These are phyloP conservation scores for Flagelloscypha sp. DNA, from an alignment of 768 basidiomycete genomes.

Conservation along the genomic window DNA sequence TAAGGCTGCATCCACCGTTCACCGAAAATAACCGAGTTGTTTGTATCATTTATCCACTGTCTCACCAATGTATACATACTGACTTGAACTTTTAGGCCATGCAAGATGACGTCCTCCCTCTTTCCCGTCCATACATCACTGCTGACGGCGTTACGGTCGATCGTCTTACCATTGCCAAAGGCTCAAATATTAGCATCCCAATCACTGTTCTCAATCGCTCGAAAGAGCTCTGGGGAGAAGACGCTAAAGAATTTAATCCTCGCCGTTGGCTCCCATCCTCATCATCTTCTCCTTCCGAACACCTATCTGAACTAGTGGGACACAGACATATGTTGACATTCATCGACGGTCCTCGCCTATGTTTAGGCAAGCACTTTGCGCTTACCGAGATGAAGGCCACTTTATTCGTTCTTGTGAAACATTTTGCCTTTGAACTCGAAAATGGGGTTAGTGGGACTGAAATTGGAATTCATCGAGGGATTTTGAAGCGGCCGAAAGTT, in stretches of 20 bases:
- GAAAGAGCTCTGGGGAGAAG: conserved; percentile 21
- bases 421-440: too few species aligned
- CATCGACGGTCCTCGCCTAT: conserved; percentile 42
- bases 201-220: conserved; percentile 18
- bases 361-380: conserved; percentile 42
- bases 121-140: conserved; percentile 13
- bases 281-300: conserved; percentile 14
- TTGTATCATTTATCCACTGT: background rate
- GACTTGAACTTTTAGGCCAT: conserved; percentile 13
- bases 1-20: conserved; percentile 33
- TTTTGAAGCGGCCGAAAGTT: conserved; percentile 32
- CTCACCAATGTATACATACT: conserved; percentile 11
- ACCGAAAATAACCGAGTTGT: conserved; percentile 25
- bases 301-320: conserved; percentile 29
- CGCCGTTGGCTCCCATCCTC: conserved; percentile 11
- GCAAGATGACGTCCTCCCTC: conserved; percentile 20
- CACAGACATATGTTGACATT: conserved; percentile 45
- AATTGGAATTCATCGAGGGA: conserved; percentile 25
- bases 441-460: conserved; percentile 9
- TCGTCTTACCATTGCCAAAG: conserved; percentile 4
- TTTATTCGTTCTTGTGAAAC: too few species aligned
- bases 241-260: conserved; percentile 20
- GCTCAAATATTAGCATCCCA: conserved; percentile 14
- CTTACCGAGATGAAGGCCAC: conserved; percentile 26
- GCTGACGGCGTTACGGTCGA: conserved; percentile 7